These are phyloP conservation scores for Cyclotella cryptica DNA, from an alignment of 108 stramenopile genomes.

Conservation along the genomic window DNA sequence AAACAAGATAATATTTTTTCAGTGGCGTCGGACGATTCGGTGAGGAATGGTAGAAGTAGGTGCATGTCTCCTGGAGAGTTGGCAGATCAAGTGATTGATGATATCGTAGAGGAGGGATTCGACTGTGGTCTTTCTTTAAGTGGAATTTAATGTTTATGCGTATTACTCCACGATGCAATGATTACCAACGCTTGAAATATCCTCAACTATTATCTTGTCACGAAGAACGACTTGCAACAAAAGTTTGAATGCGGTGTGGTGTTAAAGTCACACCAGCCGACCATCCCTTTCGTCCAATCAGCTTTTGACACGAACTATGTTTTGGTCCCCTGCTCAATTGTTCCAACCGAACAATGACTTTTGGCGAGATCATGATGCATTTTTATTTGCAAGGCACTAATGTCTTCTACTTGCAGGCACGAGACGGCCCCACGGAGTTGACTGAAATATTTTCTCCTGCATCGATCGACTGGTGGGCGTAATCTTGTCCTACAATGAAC, in stretches of 20 bases:
- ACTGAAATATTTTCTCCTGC: constrained; percentile 80
- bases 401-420: constrained; percentile 75
- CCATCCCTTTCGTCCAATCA: constrained; percentile 66
- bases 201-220: too few species aligned
- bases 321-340: constrained; percentile 70
- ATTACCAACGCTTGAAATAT: too few species aligned
- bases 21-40: background rate
- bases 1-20: background rate
- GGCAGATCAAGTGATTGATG: constrained; percentile 8
- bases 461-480: constrained; percentile 60
- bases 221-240: constrained; percentile 84
- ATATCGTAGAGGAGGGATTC: background rate
- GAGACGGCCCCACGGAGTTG: constrained; percentile 79
- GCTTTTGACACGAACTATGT: constrained; percentile 72
- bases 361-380: constrained; percentile 72
- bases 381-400: constrained; percentile 50
- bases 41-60: background rate
- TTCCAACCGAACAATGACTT: constrained; percentile 61
- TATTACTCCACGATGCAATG: too few species aligned
- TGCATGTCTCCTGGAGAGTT: background rate
- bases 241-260: constrained; percentile 78
- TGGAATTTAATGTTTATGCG: background rate
- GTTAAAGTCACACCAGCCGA: constrained; percentile 67
- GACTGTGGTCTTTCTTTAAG: background rate
- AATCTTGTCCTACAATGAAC: constrained; percentile 21